These are phyloP conservation scores for Acrodontium crateriforme DNA, from an alignment of 2,329 filamentous ascomycete genomes.

Conservation along the genomic window DNA sequence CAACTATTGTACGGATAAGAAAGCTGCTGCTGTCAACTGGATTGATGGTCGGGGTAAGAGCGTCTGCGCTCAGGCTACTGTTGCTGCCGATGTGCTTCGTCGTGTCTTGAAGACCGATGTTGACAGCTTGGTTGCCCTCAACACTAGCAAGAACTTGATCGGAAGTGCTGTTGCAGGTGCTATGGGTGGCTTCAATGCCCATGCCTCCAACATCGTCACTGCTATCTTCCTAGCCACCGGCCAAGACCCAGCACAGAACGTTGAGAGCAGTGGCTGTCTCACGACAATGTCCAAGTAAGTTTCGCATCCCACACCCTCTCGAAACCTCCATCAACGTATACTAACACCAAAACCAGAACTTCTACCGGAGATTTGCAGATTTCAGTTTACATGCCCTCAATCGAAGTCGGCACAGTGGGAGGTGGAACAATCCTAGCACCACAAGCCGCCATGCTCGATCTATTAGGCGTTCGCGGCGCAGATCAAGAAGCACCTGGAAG, in stretches of 20 bases:
- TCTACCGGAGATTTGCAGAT: conserved; percentile 85
- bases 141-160: conserved; percentile 88
- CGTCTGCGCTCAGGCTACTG: conserved; percentile 91
- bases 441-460: conserved; percentile 89
- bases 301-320: background rate
- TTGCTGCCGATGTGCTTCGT: conserved; percentile 74
- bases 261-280: conserved; percentile 95
- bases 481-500: conserved; percentile 84
- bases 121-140: conserved; percentile 81
- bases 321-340: background rate
- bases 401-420: conserved; percentile 93
- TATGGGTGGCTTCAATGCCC: conserved; percentile 93
- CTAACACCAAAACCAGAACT: conserved; percentile 33
- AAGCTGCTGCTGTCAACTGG: conserved; percentile 95
- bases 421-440: conserved; percentile 94
- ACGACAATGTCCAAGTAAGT: conserved; percentile 99
- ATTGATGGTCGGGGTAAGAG: conserved; percentile 96
- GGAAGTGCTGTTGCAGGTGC: conserved; percentile 94
- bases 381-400: conserved; percentile 92
- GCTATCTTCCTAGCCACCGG: conserved; percentile 92
- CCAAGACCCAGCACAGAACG: conserved; percentile 93
- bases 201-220: conserved; percentile 93
- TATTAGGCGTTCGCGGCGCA: conserved; percentile 82
- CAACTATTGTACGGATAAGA: conserved; percentile 98
- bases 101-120: conserved; percentile 88